Conservation (phyloP, 176 grass and related monocot species). For the Echinochloa phyllopogon region DNA sequence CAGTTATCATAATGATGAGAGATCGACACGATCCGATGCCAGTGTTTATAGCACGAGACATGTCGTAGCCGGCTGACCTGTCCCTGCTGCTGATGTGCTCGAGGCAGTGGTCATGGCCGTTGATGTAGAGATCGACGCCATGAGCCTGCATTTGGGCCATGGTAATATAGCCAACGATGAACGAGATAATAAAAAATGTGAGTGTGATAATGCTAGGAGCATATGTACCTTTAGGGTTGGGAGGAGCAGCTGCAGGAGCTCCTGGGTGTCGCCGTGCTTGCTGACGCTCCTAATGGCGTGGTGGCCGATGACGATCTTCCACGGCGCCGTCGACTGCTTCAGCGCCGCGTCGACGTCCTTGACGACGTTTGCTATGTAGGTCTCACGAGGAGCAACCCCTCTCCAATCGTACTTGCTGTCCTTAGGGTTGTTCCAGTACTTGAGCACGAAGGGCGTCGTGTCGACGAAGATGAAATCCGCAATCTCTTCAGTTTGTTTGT, state of each 20-base stretch:
- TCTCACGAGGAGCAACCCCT: constrained; percentile 49
- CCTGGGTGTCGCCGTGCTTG: constrained; percentile 62
- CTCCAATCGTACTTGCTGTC: constrained; percentile 64
- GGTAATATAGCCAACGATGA: too few species aligned
- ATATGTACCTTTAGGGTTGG: constrained; percentile 55
- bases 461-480: constrained; percentile 72
- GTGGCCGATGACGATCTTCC: constrained; percentile 86
- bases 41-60: too few species aligned
- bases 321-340: constrained; percentile 52
- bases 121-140: constrained; percentile 66
- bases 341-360: constrained; percentile 59
- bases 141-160: constrained; percentile 41
- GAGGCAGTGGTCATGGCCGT: constrained; percentile 82
- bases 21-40: too few species aligned
- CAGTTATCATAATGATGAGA: too few species aligned
- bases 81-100: constrained; percentile 79
- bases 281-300: constrained; percentile 70
- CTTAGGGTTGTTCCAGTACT: constrained; percentile 57
- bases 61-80: constrained; percentile 46
- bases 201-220: not conserved
- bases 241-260: constrained; percentile 63
- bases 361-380: constrained; percentile 58
- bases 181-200: too few species aligned
- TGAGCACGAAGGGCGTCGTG: constrained; percentile 64
- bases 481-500: constrained; percentile 32